These are phyloP conservation scores for Metarhizium anisopliae DNA, from an alignment of 2,329 filamentous ascomycete species.

Conservation along the genomic window DNA sequence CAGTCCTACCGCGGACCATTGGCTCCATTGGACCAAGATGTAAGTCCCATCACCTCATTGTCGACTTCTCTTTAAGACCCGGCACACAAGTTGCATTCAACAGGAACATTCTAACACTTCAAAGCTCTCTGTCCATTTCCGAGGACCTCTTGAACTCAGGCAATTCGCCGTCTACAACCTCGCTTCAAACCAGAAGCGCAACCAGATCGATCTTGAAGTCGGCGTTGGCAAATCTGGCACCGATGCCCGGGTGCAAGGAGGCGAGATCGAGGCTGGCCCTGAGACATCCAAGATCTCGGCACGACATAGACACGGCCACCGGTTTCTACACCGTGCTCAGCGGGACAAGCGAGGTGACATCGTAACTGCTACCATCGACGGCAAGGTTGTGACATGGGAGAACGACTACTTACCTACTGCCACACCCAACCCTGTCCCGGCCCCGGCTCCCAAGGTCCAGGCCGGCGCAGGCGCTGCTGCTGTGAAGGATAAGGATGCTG, in stretches of 20 bases:
- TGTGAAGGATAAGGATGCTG: background rate
- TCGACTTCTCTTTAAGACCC: background rate
- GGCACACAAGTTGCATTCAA: background rate
- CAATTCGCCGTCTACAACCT: slow-evolving; percentile 62
- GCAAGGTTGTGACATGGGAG: slow-evolving; percentile 46
- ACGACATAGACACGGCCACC: slow-evolving; percentile 33
- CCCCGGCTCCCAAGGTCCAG: slow-evolving; percentile 9
- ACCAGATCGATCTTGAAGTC: slow-evolving; percentile 3
- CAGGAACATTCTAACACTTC: background rate
- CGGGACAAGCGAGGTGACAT: slow-evolving; percentile 37
- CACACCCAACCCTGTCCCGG: slow-evolving; percentile 10
- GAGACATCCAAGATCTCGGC: slow-evolving; percentile 5
- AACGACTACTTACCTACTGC: slow-evolving; percentile 38
- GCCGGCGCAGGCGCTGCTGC: slow-evolving; percentile 10
- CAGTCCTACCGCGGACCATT: slow-evolving; percentile 50
- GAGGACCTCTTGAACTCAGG: slow-evolving; percentile 58
- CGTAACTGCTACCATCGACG: slow-evolving; percentile 51
- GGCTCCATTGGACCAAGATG: slow-evolving; percentile 62
- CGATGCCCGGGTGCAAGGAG: background rate
- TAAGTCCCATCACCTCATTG: slow-evolving; percentile 28
- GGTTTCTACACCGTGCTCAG: slow-evolving; percentile 35
- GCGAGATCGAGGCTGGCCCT: background rate
- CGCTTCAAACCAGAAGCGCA: slow-evolving; percentile 23
- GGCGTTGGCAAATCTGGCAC: background rate
- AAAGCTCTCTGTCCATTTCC: slow-evolving; percentile 63